Evolutionary conservation across 805 yeast genomes (phyloP).

Genomic region (Wickerhamomyces rabaulensis): DNA sequence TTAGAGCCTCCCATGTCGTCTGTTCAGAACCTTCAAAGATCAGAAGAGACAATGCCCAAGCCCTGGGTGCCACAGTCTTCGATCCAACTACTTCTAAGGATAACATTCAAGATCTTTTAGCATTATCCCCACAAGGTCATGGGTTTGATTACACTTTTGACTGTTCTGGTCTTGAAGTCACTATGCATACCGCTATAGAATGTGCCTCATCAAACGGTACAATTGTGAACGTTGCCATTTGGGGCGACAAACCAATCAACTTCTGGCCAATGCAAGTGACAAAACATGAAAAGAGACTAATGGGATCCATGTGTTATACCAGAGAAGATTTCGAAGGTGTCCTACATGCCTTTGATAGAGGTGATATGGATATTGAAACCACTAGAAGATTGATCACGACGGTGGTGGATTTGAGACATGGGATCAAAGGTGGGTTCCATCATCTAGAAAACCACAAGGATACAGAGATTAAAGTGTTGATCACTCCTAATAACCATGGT

Average conservation of each 20-base stretch:
- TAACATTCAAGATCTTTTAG: constrained; percentile 32
- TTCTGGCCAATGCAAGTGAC: constrained; percentile 54
- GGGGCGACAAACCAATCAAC: constrained; percentile 47
- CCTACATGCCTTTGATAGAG: constrained; percentile 42
- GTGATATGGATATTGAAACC: constrained; percentile 39
- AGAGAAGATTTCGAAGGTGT: constrained; percentile 54
- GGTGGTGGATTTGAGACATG: constrained; percentile 42
- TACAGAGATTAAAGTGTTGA: constrained; percentile 47
- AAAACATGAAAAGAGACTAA: constrained; percentile 45
- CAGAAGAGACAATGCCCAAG: constrained; percentile 44
- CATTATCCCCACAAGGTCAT: constrained; percentile 33
- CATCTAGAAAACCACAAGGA: constrained; percentile 49
- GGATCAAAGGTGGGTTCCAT: constrained; percentile 47
- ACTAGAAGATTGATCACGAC: constrained; percentile 49
- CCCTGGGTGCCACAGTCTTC: constrained; percentile 42
- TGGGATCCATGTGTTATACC: constrained; percentile 61
- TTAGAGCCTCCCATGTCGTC: constrained; percentile 37
- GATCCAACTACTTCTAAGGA: constrained; percentile 40
- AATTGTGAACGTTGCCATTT: constrained; percentile 61
- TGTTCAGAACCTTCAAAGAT: constrained; percentile 45
- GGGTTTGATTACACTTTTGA: constrained; percentile 50
- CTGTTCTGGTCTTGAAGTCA: constrained; percentile 50
- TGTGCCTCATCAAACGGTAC: constrained; percentile 49
- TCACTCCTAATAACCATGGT: constrained; percentile 41
- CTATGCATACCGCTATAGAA: constrained; percentile 45